Evolutionary conservation across 1,284 basidiomycete species (phyloP), one percentile per base, ranked within the genome.

Genomic region (Phaffia rhodozyma): DNA sequence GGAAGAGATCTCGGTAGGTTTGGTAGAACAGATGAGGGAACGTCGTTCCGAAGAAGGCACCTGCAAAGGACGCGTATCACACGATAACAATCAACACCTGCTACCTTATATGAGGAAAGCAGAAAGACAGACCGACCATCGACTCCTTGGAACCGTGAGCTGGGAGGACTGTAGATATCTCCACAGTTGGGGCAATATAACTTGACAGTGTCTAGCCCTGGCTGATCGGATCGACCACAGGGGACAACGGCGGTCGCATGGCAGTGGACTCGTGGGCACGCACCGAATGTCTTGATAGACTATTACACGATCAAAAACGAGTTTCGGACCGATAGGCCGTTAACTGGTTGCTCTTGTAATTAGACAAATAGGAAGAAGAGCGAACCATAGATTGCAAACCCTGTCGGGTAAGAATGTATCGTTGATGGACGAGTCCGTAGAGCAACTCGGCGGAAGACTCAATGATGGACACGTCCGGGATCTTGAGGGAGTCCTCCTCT

Each of bases 11-110:
- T 43, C 90, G 87, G 78, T 96, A 98, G 67, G 89, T 92, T 74
- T 97, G 93, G 80, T 97, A 97, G 77, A 98, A 91, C 38, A 99
- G 82, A 71, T 97, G 92, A 0, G 94, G 83, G 75, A 99, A 99
- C 9, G 96, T 97, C 0, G 96, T 97, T 27, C 96, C 96, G 77
- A 99, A 99, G 79, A 97, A 99, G 23, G 96, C 94, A 65, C 92
- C 91, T 96, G 72, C 62, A 29, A 29, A 38, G n/a, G 5, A 66
- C 29, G 53, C 11, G 43, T 20, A 27, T n/a, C 25, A 1, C 11
- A 20, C 52, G 51, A 27, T 48, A 43, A 60, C 13, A 16, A 16
- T 43, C 38, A 43, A 43, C 13, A 43, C 38, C 5, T 2, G 16
- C 2, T 11, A 43, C 5, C 13, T 2, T 7, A 43, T 11, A 16